phyloP scores from a whole-genome alignment of 2,329 filamentous ascomycete species.

The Fusarium incarnatum region DNA sequence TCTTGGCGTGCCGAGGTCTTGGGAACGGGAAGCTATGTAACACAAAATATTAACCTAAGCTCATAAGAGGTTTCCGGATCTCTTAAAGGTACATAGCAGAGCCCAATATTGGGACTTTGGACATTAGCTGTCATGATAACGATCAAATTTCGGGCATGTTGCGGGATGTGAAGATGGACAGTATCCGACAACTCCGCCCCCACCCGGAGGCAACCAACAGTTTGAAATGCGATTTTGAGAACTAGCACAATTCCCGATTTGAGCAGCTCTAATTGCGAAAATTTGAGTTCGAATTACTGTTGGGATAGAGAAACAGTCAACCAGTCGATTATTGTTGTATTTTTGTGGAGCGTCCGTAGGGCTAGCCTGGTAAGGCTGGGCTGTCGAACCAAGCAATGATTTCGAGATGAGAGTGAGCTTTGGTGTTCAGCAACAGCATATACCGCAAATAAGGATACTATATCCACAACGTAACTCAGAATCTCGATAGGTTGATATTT shows the following conservation, averaged over 20 bases:
- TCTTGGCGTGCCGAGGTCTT: neutral
- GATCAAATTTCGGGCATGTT: neutral
- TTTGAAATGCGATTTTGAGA: neutral
- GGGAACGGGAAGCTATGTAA: neutral
- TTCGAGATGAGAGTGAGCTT: neutral
- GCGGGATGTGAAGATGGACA: neutral
- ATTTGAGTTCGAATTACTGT: neutral
- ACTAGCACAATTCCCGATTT: neutral
- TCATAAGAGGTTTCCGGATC: neutral
- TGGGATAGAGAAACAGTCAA: neutral
- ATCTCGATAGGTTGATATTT: neutral
- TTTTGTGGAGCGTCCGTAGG: neutral
- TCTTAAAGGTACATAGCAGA: neutral
- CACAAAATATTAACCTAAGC: neutral
- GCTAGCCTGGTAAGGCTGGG: slow-evolving; percentile 1
- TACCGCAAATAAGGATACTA: neutral
- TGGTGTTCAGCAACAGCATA: neutral
- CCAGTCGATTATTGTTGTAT: neutral
- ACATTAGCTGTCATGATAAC: neutral
- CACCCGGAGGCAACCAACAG: neutral
- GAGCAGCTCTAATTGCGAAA: neutral
- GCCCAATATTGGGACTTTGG: neutral
- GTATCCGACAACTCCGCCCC: neutral
- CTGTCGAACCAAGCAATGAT: neutral
- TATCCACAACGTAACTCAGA: neutral